A percentile compares a stretch with the other conserved stretches of the same genome.
phyloP scores from a whole-genome alignment of 192 early-diverging fungal species.

The Coemansia asiatica region DNA sequence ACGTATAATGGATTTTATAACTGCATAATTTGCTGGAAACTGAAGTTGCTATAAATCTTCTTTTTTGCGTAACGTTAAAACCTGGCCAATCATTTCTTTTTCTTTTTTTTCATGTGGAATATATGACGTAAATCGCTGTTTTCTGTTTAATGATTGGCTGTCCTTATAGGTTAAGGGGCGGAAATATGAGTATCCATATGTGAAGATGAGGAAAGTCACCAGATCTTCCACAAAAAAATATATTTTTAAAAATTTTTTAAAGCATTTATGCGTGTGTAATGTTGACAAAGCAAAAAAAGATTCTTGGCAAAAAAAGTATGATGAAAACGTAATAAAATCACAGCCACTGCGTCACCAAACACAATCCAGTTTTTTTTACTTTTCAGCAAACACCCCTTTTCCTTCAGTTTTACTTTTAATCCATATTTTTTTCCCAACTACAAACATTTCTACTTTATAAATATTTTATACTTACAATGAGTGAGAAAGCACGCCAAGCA shows the following conservation, averaged over 20 bases:
- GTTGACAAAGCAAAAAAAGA: background rate
- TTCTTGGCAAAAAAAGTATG: too few relatives aligned
- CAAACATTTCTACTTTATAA: background rate
- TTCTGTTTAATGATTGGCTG: background rate
- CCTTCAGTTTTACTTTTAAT: background rate
- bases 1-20: too few relatives aligned
- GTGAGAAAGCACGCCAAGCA: background rate
- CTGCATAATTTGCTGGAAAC: too few relatives aligned
- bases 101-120: too few relatives aligned
- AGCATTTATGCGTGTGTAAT: too few relatives aligned
- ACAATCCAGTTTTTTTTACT: background rate
- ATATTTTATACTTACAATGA: background rate
- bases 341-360: background rate
- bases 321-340: too few relatives aligned
- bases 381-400: background rate
- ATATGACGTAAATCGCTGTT: background rate
- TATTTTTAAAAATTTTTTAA: background rate
- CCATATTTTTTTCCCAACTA: background rate
- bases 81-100: too few relatives aligned
- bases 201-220: background rate
- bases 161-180: background rate
- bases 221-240: conserved; percentile 2
- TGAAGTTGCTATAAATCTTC: too few relatives aligned
- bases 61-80: too few relatives aligned
- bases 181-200: background rate